phyloP scores from a whole-genome alignment of 1,139 yeast genomes.

The Candida freyschussii region DNA sequence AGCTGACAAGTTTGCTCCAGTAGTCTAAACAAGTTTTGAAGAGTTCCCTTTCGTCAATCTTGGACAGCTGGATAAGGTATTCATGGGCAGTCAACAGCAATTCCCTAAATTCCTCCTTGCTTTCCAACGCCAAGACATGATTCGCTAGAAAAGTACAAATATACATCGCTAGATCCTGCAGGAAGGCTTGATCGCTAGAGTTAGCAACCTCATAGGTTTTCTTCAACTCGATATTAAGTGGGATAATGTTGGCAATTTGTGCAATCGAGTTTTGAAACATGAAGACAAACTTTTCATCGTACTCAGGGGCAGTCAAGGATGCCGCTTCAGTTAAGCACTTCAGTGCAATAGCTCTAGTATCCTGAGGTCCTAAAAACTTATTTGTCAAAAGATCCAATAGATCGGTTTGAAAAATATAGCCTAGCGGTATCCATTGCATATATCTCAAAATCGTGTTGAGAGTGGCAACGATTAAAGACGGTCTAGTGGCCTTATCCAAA shows the following conservation, averaged over 20 bases:
- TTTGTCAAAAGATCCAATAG: constrained; percentile 65
- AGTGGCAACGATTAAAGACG: constrained; percentile 81
- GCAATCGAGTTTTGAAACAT: constrained; percentile 76
- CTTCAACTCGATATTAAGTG: constrained; percentile 68
- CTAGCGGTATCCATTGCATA: constrained; percentile 91
- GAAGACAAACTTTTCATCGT: constrained; percentile 62
- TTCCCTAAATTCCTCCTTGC: constrained; percentile 51
- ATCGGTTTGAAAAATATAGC: constrained; percentile 85
- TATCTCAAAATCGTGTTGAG: constrained; percentile 78
- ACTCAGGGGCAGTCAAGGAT: constrained; percentile 53
- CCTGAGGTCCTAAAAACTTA: constrained; percentile 73
- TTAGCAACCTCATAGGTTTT: constrained; percentile 70
- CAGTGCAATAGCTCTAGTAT: constrained; percentile 77
- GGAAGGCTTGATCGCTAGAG: constrained; percentile 84
- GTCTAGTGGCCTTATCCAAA: constrained; percentile 78
- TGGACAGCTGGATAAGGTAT: constrained; percentile 79
- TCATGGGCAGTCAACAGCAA: constrained; percentile 67
- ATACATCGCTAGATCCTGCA: constrained; percentile 94
- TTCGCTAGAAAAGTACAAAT: constrained; percentile 77
- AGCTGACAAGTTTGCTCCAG: constrained; percentile 81
- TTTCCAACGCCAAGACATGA: constrained; percentile 73
- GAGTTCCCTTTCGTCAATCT: constrained; percentile 91
- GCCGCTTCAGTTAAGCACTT: constrained; percentile 93
- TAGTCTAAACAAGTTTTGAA: constrained; percentile 94
- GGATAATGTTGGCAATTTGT: constrained; percentile 65